These are phyloP conservation scores for Geotrichum citri-aurantii DNA, from an alignment of 1,139 yeast species.

Conservation along the genomic window DNA sequence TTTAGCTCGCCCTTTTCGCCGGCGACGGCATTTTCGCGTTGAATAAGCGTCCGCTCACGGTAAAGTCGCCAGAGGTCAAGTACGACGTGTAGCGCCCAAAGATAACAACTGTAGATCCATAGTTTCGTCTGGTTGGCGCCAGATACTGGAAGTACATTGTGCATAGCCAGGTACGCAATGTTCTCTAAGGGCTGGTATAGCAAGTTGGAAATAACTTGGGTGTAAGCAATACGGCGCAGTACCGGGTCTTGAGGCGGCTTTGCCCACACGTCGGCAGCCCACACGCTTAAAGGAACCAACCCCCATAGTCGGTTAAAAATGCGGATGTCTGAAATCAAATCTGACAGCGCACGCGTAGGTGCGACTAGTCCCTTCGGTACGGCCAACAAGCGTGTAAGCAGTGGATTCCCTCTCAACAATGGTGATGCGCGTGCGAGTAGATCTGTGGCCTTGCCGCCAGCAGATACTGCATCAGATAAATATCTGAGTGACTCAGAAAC, in stretches of 20 bases:
- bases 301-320: conserved; percentile 39
- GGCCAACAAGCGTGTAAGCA: not conserved
- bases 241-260: conserved; percentile 28
- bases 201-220: conserved; percentile 36
- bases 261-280: conserved; percentile 32
- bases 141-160: conserved; percentile 34
- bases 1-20: conserved; percentile 11
- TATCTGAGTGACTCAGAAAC: conserved; percentile 25
- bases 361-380: conserved; percentile 16
- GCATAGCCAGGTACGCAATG: conserved; percentile 38
- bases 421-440: conserved; percentile 12
- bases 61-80: conserved; percentile 33
- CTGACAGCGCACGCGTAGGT: conserved; percentile 29
- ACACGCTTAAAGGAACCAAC: conserved; percentile 34
- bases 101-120: conserved; percentile 38
- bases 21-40: not conserved
- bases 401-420: conserved; percentile 1
- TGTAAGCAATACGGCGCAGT: conserved; percentile 30
- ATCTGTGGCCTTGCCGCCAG: conserved; percentile 7
- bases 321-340: conserved; percentile 37
- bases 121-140: conserved; percentile 28
- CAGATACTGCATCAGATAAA: not conserved
- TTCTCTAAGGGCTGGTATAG: conserved; percentile 41
- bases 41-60: conserved; percentile 16
- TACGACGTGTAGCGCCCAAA: conserved; percentile 41